Conservation (phyloP, 495 filamentous ascomycete species). For the Halenospora varia region DNA sequence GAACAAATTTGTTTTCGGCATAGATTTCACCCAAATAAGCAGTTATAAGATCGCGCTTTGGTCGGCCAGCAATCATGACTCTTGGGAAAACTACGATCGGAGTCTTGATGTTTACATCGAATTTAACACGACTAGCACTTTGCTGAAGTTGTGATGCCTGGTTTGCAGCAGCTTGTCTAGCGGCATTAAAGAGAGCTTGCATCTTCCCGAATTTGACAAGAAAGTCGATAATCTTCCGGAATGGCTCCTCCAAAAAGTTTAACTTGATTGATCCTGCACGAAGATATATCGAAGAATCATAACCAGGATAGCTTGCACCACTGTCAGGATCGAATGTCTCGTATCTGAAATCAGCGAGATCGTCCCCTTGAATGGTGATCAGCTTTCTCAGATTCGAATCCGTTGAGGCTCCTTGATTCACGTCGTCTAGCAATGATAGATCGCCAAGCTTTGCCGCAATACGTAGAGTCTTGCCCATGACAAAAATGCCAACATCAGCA, state of each 20-base stretch:
- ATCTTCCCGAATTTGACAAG: conserved; percentile 98
- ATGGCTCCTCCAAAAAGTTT: conserved; percentile 94
- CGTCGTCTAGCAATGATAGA: conserved; percentile 84
- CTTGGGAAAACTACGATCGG: conserved; percentile 93
- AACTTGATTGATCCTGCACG: conserved; percentile 91
- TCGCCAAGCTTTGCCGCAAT: conserved; percentile 84
- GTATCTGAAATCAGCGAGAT: conserved; percentile 96
- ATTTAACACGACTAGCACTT: conserved; percentile 82
- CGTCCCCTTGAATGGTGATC: conserved; percentile 88
- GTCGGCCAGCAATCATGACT: conserved; percentile 52
- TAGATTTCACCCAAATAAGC: conserved; percentile 97
- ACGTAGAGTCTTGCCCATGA: conserved; percentile 79
- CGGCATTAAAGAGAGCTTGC: conserved; percentile 98
- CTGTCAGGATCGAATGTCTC: conserved; percentile 84
- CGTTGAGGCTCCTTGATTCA: conserved; percentile 71
- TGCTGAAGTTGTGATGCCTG: conserved; percentile 92
- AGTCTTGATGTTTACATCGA: conserved; percentile 88
- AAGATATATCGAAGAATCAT: conserved; percentile 85
- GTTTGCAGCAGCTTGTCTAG: conserved; percentile 88
- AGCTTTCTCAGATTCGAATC: conserved; percentile 80
- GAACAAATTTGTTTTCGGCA: conserved; percentile 85
- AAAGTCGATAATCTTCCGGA: conserved; percentile 97
- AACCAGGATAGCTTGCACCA: conserved; percentile 75
- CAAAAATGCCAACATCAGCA: conserved; percentile 84
- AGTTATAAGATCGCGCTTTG: conserved; percentile 73